These are phyloP conservation scores for Aspergillus wentii DNA, from an alignment of 495 filamentous ascomycete genomes.

Conservation along the genomic window DNA sequence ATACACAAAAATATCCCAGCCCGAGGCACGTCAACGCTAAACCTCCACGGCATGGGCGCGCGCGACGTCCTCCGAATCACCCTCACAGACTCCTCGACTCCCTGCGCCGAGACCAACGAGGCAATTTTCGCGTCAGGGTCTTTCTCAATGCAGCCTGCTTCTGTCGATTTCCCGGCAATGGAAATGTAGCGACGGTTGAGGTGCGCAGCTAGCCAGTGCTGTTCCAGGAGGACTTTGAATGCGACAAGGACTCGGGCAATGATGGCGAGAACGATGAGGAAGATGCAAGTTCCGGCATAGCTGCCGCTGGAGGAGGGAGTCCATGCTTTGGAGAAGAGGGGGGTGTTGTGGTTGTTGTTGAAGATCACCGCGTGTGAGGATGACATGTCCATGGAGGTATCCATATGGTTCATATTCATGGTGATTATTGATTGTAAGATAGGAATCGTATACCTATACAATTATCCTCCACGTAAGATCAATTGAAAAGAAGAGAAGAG, in stretches of 20 bases:
- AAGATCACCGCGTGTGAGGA: slow-evolving; percentile 43
- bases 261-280: slow-evolving; percentile 69
- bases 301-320: slow-evolving; percentile 58
- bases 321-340: slow-evolving; percentile 73
- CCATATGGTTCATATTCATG: slow-evolving; percentile 12
- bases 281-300: slow-evolving; percentile 86
- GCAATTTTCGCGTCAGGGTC: slow-evolving; percentile 55
- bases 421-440: background rate
- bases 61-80: slow-evolving; percentile 53
- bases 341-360: slow-evolving; percentile 56
- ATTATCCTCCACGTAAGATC: no score
- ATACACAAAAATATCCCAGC: slow-evolving; percentile 63
- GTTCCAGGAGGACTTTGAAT: slow-evolving; percentile 53
- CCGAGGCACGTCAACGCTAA: slow-evolving; percentile 72
- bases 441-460: no score
- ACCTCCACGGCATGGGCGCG: slow-evolving; percentile 60
- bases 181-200: slow-evolving; percentile 70
- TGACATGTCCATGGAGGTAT: slow-evolving; percentile 8
- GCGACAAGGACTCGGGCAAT: slow-evolving; percentile 66
- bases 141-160: slow-evolving; percentile 48
- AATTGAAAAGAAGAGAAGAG: slow-evolving; percentile 1
- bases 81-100: slow-evolving; percentile 67
- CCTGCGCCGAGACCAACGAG: slow-evolving; percentile 57
- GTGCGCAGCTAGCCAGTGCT: slow-evolving; percentile 56
- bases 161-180: slow-evolving; percentile 57